Percentiles rank a stretch among this genome's conserved stretches.
Evolutionary conservation across 2,329 filamentous ascomycete species (phyloP).

Genomic region (Amphichorda felina): DNA sequence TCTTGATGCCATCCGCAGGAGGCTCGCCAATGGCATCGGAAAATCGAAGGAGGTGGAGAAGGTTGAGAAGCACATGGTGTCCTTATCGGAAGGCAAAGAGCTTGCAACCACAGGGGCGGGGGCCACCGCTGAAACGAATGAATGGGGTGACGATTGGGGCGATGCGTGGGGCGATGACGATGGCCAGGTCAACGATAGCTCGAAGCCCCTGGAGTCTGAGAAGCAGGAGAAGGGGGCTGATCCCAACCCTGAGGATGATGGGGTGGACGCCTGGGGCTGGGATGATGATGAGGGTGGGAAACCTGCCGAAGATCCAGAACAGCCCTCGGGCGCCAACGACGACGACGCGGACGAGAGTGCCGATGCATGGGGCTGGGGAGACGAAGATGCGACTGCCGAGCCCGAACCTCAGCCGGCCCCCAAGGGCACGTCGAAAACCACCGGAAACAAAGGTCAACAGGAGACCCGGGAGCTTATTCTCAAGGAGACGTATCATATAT

Average conservation of each 20-base stretch:
- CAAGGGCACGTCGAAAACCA: slow-evolving; percentile 4
- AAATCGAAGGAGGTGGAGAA: slow-evolving; percentile 63
- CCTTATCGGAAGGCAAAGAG: slow-evolving; percentile 52
- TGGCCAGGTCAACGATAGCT: slow-evolving; percentile 14
- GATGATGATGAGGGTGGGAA: slow-evolving; percentile 36
- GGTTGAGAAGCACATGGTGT: slow-evolving; percentile 72
- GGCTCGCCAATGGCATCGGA: slow-evolving; percentile 56
- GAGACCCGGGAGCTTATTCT: slow-evolving; percentile 58
- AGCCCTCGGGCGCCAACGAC: slow-evolving; percentile 7
- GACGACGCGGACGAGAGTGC: slow-evolving; percentile 34
- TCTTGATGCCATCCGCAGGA: slow-evolving; percentile 60
- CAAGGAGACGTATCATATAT: slow-evolving; percentile 79
- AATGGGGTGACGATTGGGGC: slow-evolving; percentile 71
- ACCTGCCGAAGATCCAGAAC: slow-evolving; percentile 6
- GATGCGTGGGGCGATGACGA: slow-evolving; percentile 69
- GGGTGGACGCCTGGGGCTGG: slow-evolving; percentile 73
- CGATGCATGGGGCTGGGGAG: slow-evolving; percentile 83
- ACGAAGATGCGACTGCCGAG: slow-evolving; percentile 36
- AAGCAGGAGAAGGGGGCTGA: slow-evolving; percentile 9
- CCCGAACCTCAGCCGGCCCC: slow-evolving; percentile 8
- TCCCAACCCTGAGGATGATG: slow-evolving; percentile 25
- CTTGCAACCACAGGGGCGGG: slow-evolving; percentile 42
- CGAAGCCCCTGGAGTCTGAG: slow-evolving; percentile 4
- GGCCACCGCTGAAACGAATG: slow-evolving; percentile 33
- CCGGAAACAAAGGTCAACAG: slow-evolving; percentile 11